These are phyloP conservation scores for Solanum megistacrolobum DNA, from an alignment of 257 asterid genomes.

Conservation along the genomic window DNA sequence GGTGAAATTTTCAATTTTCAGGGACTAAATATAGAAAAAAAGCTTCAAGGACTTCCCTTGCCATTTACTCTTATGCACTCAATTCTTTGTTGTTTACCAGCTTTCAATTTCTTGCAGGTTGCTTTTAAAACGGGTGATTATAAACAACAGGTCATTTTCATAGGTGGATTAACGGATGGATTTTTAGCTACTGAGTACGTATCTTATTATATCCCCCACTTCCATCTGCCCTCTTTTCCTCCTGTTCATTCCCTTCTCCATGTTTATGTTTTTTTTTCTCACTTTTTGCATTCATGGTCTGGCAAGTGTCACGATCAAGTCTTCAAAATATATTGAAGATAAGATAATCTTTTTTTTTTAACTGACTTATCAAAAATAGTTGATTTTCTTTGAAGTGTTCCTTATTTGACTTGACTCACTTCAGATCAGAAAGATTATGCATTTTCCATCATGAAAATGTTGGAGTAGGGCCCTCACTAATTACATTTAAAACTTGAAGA, in stretches of 20 bases:
- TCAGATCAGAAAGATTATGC: neutral
- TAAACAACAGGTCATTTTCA: slow-evolving; percentile 79
- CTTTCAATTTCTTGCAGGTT: slow-evolving; percentile 43
- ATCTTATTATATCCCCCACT: neutral
- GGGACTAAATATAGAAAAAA: neutral
- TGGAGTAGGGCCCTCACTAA: neutral
- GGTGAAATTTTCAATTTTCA: neutral
- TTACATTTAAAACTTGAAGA: neutral
- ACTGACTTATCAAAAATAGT: neutral
- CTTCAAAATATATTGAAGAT: neutral
- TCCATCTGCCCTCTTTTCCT: neutral
- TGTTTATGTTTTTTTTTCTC: neutral
- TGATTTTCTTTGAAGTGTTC: neutral
- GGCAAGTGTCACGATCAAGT: neutral
- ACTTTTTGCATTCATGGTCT: neutral
- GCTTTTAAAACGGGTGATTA: slow-evolving; percentile 92
- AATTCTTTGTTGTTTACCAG: neutral
- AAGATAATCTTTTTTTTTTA: neutral
- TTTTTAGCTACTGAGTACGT: slow-evolving; percentile 92
- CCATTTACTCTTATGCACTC: neutral
- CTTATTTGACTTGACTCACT: neutral
- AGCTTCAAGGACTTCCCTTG: neutral
- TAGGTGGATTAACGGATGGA: slow-evolving; percentile 92
- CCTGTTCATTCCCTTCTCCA: neutral
- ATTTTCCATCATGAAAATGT: neutral